Conservation (phyloP, 1,139 yeast genomes). For the Magnusiomyces tetraspermus region DNA sequence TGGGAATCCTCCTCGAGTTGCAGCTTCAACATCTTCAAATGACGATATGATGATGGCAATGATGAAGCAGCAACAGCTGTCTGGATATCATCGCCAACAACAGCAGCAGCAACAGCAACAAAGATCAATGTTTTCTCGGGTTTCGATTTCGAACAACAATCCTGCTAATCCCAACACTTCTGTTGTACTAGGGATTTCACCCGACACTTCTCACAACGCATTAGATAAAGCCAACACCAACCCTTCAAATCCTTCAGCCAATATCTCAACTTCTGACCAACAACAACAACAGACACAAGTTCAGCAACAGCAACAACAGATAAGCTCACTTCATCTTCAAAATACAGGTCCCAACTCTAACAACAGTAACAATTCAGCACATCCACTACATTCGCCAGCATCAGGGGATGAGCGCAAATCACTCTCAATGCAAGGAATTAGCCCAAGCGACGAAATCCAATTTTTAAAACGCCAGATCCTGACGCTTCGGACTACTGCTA, state of each 20-base stretch:
- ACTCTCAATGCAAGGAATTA: not conserved
- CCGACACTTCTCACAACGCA: not conserved
- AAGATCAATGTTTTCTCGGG: not conserved
- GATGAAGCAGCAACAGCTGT: slow-evolving; percentile 1
- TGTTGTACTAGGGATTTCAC: not conserved
- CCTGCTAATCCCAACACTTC: not conserved
- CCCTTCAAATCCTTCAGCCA: not conserved
- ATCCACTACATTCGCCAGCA: not conserved
- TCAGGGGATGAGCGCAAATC: not conserved
- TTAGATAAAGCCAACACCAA: not conserved
- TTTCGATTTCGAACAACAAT: not conserved
- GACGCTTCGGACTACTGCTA: not conserved
- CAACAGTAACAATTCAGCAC: not conserved
- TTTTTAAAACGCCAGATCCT: not conserved
- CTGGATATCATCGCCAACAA: slow-evolving; percentile 1
- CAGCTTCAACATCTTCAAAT: not conserved
- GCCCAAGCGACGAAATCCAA: not conserved
- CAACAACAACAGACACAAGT: not conserved
- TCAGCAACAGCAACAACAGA: not conserved
- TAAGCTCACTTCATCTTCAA: not conserved
- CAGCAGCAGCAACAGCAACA: not conserved
- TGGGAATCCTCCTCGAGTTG: not conserved
- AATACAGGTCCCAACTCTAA: not conserved
- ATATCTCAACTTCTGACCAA: not conserved
- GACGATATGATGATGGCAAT: not conserved